Conservation (phyloP, 768 basidiomycete species). For the Royoungia palumana region DNA sequence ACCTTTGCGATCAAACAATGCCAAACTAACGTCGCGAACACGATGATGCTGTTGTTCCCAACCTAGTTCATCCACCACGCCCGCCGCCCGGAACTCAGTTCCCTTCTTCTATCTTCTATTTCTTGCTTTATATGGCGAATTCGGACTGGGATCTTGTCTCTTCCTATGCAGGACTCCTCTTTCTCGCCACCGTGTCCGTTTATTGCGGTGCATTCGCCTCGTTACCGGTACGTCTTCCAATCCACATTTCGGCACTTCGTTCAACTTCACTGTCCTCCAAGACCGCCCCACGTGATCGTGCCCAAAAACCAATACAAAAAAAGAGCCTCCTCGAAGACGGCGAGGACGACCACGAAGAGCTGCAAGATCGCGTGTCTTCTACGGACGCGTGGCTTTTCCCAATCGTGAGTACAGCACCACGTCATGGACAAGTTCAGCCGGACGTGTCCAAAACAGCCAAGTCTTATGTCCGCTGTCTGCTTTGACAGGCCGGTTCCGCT, state of each 20-base stretch:
- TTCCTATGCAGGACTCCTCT: constrained; percentile 66
- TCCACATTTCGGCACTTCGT: neutral
- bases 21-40: constrained; percentile 17
- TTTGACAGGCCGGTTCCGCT: constrained; percentile 61
- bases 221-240: constrained; percentile 51
- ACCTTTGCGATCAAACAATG: constrained; percentile 10
- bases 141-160: constrained; percentile 58
- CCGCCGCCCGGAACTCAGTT: neutral
- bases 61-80: too few species aligned
- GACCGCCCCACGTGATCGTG: constrained; percentile 3
- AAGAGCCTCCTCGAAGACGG: constrained; percentile 36
- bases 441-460: too few species aligned
- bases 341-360: constrained; percentile 55
- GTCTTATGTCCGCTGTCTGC: too few species aligned
- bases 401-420: constrained; percentile 45
- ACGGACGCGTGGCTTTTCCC: constrained; percentile 75
- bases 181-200: constrained; percentile 62
- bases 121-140: constrained; percentile 12
- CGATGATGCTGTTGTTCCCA: neutral
- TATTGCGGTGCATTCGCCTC: constrained; percentile 70
- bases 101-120: neutral
- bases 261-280: constrained; percentile 3
- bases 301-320: neutral
- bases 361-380: constrained; percentile 58
- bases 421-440: too few species aligned